Base-by-base conservation (phyloP, 2,329 filamentous ascomycete species). In the Aspergillus clavatus region DNA sequence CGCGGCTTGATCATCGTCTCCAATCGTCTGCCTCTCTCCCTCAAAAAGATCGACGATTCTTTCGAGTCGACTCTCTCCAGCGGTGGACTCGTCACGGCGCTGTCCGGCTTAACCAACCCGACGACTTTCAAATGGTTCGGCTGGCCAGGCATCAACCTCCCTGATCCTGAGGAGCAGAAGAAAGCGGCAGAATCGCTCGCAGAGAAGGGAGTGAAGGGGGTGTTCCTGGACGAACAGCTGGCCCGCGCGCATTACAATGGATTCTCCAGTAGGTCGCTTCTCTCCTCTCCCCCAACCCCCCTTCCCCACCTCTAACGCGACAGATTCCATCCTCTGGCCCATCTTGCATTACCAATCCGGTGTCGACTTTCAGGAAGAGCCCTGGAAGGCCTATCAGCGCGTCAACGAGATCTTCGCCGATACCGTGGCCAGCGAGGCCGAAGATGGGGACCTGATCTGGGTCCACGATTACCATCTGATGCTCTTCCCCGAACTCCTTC, bases 381-480 rank as follows among this genome's bases (percentile, higher is more conserved):
- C 87, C 2, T 96, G 90, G 90, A 76, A 81, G 19, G 89, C 89
- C 35, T 96, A 96, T 73, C 82, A 82, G 59, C 84, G 91, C 62
- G 90, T 93, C 56, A 96, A 96, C 69, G 80, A 84, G 46, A 76
- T 93, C 5, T 96, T 96, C 61, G 90, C 91, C 40, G 84, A 90
- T 71, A 82, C 83, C 10, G 83, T 96, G 53, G 81, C 86, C 38
- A 81, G 84, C 52, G 84, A 91, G 51, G 85, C 94, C 5, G 79
- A 88, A 60, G 86, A 93, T 59, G 89, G 88, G 45, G 88, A 95
- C 66, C 72, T 95, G 55, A 86, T 96, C 58, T 96, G 91, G 90
- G 86, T 96, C 3, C 90, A 96, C 69, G 90, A 96, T 70, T 96
- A 96, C 72, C 91, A 96, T 68, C 76, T 96, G 47, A 94, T 96